These are phyloP conservation scores for Phlegmacium glaucopus DNA, from an alignment of 768 basidiomycete species.

Conservation along the genomic window DNA sequence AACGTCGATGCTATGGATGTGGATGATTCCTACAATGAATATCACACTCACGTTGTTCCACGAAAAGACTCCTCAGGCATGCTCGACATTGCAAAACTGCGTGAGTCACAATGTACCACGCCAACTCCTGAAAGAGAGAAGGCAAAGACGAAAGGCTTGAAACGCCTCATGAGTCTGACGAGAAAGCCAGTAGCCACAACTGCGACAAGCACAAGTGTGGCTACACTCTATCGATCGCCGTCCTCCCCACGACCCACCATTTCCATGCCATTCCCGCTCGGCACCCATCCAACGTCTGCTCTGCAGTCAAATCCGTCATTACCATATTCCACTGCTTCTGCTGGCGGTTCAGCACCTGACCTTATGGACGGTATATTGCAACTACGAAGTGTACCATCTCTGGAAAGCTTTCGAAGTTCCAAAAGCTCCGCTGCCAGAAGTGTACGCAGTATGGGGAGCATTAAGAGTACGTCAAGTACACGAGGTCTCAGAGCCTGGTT, in stretches of 20 bases:
- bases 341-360: constrained; percentile 11
- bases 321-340: constrained; percentile 1
- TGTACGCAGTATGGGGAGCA: constrained; percentile 39
- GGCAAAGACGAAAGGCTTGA: constrained; percentile 25
- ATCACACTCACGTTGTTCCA: constrained; percentile 6
- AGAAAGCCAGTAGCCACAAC: constrained; percentile 17
- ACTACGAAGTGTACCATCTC: constrained; percentile 36
- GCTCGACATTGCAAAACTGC: constrained; percentile 14
- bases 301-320: constrained; percentile 15
- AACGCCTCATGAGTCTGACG: constrained; percentile 32
- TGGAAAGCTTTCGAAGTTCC: constrained; percentile 45
- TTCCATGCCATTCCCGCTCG: constrained; percentile 45
- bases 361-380: constrained; percentile 7
- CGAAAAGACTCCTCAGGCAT: constrained; percentile 10
- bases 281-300: constrained; percentile 22
- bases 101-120: constrained; percentile 20
- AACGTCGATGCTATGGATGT: constrained; percentile 37
- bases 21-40: constrained; percentile 21
- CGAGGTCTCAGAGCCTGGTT: constrained; percentile 41
- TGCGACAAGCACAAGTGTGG: constrained; percentile 8
- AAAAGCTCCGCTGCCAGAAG: constrained; percentile 39
- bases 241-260: constrained; percentile 31
- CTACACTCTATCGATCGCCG: constrained; percentile 5
- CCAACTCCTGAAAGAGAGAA: constrained; percentile 23
- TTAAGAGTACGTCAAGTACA: constrained; percentile 38